phyloP scores from a whole-genome alignment of 2,329 filamentous ascomycete genomes.

The Colletotrichum sp. region DNA sequence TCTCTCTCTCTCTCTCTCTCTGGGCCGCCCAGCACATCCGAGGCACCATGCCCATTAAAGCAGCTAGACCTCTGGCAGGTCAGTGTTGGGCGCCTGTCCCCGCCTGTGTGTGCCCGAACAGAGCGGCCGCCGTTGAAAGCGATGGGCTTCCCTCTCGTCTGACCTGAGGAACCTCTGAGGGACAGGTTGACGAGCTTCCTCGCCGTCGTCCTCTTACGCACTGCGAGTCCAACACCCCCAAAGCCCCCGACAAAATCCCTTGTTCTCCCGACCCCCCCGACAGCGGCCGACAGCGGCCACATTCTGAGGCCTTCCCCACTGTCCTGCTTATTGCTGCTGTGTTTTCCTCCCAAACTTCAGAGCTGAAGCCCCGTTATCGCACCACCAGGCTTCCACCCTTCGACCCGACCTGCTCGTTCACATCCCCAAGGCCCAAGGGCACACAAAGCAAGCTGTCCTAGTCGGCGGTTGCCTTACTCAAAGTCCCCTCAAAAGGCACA shows the following conservation, averaged over 20 bases:
- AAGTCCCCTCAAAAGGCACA: not conserved
- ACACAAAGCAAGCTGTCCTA: not conserved
- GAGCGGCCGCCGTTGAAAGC: not conserved
- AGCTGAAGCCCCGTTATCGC: slow-evolving; percentile 17
- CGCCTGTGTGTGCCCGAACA: slow-evolving; percentile 3
- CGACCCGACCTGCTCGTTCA: not conserved
- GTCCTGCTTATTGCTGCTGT: not conserved
- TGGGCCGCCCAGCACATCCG: not conserved
- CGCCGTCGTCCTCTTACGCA: not conserved
- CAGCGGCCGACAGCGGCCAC: slow-evolving; percentile 15
- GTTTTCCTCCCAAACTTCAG: not conserved
- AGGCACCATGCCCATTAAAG: not conserved
- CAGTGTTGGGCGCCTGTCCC: not conserved
- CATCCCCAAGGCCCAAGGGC: not conserved
- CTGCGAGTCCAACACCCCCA: not conserved
- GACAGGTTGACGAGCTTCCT: not conserved
- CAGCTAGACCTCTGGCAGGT: slow-evolving; percentile 1
- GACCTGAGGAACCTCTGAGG: not conserved
- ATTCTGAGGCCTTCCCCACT: slow-evolving; percentile 2
- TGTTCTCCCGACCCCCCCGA: not conserved
- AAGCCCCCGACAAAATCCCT: not conserved
- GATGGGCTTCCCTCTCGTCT: not conserved
- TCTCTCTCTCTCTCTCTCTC: not conserved
- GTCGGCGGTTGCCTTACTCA: not conserved
- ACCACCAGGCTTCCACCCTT: not conserved